phyloP scores from a whole-genome alignment of 805 yeast genomes.

The Metschnikowia peoriensis region DNA sequence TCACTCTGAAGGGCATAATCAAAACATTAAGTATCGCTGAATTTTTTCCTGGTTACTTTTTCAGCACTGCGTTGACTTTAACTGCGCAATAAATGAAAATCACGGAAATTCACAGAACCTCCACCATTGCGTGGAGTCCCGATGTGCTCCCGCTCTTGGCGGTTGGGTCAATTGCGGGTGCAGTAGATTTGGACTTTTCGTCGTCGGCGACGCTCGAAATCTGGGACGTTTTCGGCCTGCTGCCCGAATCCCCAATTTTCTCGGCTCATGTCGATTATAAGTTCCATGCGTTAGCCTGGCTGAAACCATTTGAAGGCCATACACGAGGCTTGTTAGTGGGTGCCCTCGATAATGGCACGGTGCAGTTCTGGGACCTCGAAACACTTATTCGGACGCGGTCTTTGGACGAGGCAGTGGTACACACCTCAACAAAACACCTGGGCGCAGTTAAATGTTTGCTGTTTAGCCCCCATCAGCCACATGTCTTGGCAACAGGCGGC shows the following conservation, averaged over 20 bases:
- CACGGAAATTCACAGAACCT: slow-evolving; percentile 78
- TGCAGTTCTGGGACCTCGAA: slow-evolving; percentile 76
- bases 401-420: slow-evolving; percentile 44
- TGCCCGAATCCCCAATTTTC: slow-evolving; percentile 33
- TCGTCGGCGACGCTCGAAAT: slow-evolving; percentile 75
- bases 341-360: slow-evolving; percentile 79
- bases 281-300: slow-evolving; percentile 86
- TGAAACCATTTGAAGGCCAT: slow-evolving; percentile 50
- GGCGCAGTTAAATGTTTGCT: slow-evolving; percentile 70
- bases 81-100: slow-evolving; percentile 44
- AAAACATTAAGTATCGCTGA: too few relatives aligned
- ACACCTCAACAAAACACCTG: slow-evolving; percentile 55
- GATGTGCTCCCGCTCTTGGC: slow-evolving; percentile 73
- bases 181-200: slow-evolving; percentile 84
- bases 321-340: slow-evolving; percentile 70
- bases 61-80: neutral
- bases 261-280: slow-evolving; percentile 35
- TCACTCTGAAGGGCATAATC: too few relatives aligned
- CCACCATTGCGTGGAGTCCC: slow-evolving; percentile 96
- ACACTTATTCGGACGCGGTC: slow-evolving; percentile 43
- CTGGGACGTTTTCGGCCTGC: slow-evolving; percentile 60
- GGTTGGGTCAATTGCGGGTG: slow-evolving; percentile 95
- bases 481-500: slow-evolving; percentile 83
- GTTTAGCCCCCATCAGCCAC: slow-evolving; percentile 72
- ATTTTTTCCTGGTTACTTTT: neutral